Evolutionary conservation across 805 yeast species (phyloP).

Genomic region (Clavispora phyllophila): DNA sequence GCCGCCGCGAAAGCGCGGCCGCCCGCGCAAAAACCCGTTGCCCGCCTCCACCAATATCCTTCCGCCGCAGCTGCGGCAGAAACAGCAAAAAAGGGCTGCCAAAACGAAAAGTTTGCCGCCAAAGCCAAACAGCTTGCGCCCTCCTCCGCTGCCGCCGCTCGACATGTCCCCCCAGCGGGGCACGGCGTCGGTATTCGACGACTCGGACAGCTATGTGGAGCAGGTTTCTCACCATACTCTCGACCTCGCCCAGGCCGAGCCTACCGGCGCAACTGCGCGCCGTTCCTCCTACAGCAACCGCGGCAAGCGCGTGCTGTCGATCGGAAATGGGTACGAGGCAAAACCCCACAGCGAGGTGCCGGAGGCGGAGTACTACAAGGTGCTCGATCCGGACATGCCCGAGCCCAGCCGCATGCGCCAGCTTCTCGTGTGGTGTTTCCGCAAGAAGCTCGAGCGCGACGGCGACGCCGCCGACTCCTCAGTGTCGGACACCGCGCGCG

Average conservation of each 20-base stretch:
- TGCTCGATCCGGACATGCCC: conserved; percentile 55
- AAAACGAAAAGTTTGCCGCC: background rate
- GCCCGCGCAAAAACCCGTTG: conserved; percentile 1
- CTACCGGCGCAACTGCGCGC: conserved; percentile 26
- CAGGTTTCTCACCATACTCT: conserved; percentile 26
- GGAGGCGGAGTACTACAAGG: conserved; percentile 52
- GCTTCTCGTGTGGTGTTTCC: conserved; percentile 62
- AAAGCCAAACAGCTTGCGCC: background rate
- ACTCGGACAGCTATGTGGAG: conserved; percentile 23
- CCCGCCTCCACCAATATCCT: background rate
- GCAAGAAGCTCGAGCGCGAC: conserved; percentile 39
- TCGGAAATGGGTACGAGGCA: conserved; percentile 67
- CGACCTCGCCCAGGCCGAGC: conserved; percentile 12
- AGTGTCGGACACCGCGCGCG: conserved; percentile 40
- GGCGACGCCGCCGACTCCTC: conserved; percentile 11
- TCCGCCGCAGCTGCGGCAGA: background rate
- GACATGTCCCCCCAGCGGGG: background rate
- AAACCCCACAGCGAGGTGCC: conserved; percentile 63
- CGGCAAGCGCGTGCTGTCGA: conserved; percentile 69
- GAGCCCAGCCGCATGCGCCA: conserved; percentile 74
- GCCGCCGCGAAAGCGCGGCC: conserved; percentile 3
- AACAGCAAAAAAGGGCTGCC: background rate
- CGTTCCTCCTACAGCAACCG: conserved; percentile 51
- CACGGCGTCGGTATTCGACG: background rate
- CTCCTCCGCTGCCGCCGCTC: background rate